A percentile compares a stretch with the other conserved stretches of the same genome.
phyloP scores from a whole-genome alignment of 169 alveolate species.

The Eimeria zaria region DNA sequence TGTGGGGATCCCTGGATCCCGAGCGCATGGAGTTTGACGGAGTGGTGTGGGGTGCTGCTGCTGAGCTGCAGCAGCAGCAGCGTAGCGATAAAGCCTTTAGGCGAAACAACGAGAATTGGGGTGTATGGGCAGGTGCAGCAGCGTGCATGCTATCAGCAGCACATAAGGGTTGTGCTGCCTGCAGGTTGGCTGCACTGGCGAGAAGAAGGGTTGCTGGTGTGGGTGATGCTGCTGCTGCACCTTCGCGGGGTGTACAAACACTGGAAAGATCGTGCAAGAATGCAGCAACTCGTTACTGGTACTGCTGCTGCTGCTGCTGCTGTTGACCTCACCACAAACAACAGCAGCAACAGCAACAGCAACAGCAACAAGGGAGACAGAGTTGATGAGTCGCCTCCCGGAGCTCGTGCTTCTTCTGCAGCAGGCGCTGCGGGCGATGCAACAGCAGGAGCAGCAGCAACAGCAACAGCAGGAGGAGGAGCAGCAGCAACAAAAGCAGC shows the following conservation, averaged over 20 bases:
- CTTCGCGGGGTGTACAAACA: slow-evolving; percentile 42
- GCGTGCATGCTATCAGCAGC: slow-evolving; percentile 58
- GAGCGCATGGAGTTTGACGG: slow-evolving; percentile 14
- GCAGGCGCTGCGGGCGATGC: not conserved
- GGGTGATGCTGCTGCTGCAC: slow-evolving; percentile 76
- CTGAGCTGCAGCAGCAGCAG: slow-evolving; percentile 64
- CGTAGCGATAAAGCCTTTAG: slow-evolving; percentile 26
- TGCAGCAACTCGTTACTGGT: not conserved
- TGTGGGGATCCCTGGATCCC: slow-evolving; percentile 10
- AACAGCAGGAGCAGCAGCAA: not conserved
- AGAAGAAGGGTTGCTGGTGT: slow-evolving; percentile 61
- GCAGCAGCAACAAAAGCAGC: slow-evolving; percentile 53
- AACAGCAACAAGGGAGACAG: slow-evolving; percentile 11
- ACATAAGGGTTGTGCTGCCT: slow-evolving; percentile 48
- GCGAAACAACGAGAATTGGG: slow-evolving; percentile 65
- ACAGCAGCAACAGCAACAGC: slow-evolving; percentile 13
- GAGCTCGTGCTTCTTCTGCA: not conserved
- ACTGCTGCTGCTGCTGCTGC: slow-evolving; percentile 19
- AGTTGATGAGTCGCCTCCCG: not conserved
- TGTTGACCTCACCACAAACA: slow-evolving; percentile 23
- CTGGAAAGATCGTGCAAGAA: slow-evolving; percentile 5
- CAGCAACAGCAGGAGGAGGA: not conserved
- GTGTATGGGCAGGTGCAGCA: slow-evolving; percentile 60
- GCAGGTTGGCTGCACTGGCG: slow-evolving; percentile 83
- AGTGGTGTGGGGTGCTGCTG: slow-evolving; percentile 37